Evolutionary conservation across 331 rosid genomes (phyloP).

Genomic region (Telfairia occidentalis): DNA sequence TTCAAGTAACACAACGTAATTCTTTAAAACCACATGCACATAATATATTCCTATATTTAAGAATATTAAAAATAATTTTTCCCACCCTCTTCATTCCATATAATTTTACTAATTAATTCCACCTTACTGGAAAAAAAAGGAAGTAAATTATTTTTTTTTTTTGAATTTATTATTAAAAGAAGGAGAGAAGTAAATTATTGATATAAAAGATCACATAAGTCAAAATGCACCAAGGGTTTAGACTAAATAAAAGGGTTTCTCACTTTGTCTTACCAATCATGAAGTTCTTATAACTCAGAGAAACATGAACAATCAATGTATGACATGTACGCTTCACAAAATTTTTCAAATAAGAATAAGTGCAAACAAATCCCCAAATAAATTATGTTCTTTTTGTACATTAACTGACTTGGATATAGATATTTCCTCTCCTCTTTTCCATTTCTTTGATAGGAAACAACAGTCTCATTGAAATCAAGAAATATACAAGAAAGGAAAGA

Average conservation of each 20-base stretch:
- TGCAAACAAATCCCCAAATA: not conserved
- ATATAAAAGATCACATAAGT: not conserved
- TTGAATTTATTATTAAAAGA: too few relatives aligned
- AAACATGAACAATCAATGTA: not conserved
- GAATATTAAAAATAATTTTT: not conserved
- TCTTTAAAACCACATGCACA: not conserved
- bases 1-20: not conserved
- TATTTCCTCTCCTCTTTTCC: not conserved
- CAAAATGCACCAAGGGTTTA: not conserved
- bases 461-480: not conserved
- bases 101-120: not conserved
- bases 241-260: not conserved
- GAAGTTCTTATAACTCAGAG: not conserved
- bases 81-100: not conserved
- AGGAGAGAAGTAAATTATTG: not conserved
- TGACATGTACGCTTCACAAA: not conserved
- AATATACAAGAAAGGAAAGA: not conserved
- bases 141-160: not conserved
- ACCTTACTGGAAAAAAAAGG: not conserved
- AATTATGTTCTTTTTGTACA: not conserved
- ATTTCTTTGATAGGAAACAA: not conserved
- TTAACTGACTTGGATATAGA: not conserved
- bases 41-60: not conserved
- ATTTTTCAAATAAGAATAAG: not conserved
- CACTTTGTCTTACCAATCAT: not conserved